phyloP scores from a whole-genome alignment of 1,284 basidiomycete species.

The Fomitopsis betulina region DNA sequence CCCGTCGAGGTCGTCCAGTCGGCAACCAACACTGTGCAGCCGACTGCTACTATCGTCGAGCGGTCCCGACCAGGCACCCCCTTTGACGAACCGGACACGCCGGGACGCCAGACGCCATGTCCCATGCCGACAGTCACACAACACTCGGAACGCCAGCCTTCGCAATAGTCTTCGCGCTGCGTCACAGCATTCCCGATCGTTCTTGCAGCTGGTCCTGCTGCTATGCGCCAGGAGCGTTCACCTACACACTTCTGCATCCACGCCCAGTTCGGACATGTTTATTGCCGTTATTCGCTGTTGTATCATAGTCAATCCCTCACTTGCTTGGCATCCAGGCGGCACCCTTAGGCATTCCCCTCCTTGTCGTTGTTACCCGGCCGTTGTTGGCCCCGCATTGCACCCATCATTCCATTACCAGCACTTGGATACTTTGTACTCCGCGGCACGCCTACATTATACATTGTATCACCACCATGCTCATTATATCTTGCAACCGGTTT shows the following conservation, averaged over 20 bases:
- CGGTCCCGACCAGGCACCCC: slow-evolving; percentile 62
- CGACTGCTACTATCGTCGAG: slow-evolving; percentile 41
- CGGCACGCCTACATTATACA: background rate
- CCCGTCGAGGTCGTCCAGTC: slow-evolving; percentile 30
- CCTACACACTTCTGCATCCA: background rate
- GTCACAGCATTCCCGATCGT: slow-evolving; percentile 7
- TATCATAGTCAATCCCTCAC: background rate
- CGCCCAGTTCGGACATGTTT: background rate
- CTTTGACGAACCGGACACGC: slow-evolving; percentile 14
- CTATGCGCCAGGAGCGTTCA: background rate
- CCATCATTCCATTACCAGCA: background rate
- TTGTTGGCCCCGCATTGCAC: slow-evolving; percentile 8
- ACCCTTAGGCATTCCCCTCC: background rate
- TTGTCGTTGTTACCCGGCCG: slow-evolving; percentile 5
- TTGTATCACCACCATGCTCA: slow-evolving; percentile 2
- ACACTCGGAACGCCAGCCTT: slow-evolving; percentile 12
- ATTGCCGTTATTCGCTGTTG: background rate
- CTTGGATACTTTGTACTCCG: slow-evolving; percentile 1
- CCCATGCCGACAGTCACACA: slow-evolving; percentile 11
- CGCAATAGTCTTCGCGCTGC: slow-evolving; percentile 4
- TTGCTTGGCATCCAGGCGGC: background rate
- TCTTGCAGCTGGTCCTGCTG: background rate
- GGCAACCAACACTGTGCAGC: slow-evolving; percentile 38
- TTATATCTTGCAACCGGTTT: background rate
- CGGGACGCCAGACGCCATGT: slow-evolving; percentile 12